Conservation (phyloP, 176 grass and related monocot species). For the Coix lacrymajobi region DNA sequence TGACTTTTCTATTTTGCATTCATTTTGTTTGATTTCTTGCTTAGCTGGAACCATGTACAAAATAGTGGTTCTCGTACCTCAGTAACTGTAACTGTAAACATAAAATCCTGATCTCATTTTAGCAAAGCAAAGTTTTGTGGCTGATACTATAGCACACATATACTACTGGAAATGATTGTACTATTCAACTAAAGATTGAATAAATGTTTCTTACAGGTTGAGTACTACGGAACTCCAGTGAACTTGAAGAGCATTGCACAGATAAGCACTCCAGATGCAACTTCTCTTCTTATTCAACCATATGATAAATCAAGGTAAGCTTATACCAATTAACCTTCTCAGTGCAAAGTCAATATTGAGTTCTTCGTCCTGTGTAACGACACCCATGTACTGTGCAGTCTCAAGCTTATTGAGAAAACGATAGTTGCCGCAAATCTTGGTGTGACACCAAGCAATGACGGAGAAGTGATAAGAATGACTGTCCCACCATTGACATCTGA, state of each 20-base stretch:
- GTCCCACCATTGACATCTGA: slow-evolving; percentile 91
- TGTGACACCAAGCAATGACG: slow-evolving; percentile 88
- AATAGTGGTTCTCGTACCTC: neutral
- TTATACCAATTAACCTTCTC: slow-evolving; percentile 9
- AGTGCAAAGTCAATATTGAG: neutral
- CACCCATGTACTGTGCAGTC: slow-evolving; percentile 35
- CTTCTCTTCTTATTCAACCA: slow-evolving; percentile 89
- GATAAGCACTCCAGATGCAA: slow-evolving; percentile 87
- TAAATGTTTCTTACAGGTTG: slow-evolving; percentile 55
- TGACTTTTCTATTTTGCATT: neutral
- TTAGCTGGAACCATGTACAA: neutral
- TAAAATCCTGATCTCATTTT: neutral
- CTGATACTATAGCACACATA: neutral
- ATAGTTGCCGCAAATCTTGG: slow-evolving; percentile 93
- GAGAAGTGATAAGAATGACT: slow-evolving; percentile 72
- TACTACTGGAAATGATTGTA: neutral
- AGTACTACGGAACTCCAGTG: slow-evolving; percentile 91
- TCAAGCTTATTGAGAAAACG: slow-evolving; percentile 95
- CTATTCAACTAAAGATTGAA: neutral
- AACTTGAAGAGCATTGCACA: slow-evolving; percentile 94
- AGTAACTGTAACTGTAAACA: neutral
- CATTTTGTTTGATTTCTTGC: neutral
- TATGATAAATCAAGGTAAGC: slow-evolving; percentile 92
- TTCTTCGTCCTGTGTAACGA: slow-evolving; percentile 2
- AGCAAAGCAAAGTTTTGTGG: neutral